Evolutionary conservation across 148 eudicot genomes (phyloP).

Genomic region (Rhododendron williamsianum): DNA sequence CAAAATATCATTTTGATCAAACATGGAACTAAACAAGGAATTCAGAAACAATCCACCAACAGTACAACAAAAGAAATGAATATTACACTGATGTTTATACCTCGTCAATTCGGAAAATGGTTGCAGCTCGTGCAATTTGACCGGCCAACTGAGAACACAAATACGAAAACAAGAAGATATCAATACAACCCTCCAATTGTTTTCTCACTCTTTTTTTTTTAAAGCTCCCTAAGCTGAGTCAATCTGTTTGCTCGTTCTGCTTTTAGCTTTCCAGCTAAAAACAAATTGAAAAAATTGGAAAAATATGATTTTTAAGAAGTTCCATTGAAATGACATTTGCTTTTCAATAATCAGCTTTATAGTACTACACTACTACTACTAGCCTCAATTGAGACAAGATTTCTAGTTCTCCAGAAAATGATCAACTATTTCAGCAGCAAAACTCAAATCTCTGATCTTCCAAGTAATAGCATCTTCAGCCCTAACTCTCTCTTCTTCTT

Average conservation of each 20-base stretch:
- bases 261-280: not conserved
- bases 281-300: not conserved
- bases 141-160: slow-evolving; percentile 67
- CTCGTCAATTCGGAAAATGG: slow-evolving; percentile 91
- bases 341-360: not conserved
- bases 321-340: not conserved
- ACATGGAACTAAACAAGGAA: not conserved
- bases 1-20: not conserved
- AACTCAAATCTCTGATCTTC: not conserved
- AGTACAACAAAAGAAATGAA: not conserved
- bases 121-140: slow-evolving; percentile 96
- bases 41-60: not conserved
- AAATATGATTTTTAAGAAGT: not conserved
- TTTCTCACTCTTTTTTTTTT: not conserved
- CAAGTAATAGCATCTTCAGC: not conserved
- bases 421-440: slow-evolving; percentile 16
- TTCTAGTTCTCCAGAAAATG: not conserved
- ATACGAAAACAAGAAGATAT: not conserved
- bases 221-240: not conserved
- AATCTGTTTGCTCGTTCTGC: not conserved
- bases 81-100: slow-evolving; percentile 22
- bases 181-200: not conserved
- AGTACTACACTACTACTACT: not conserved
- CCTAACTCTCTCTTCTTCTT: not conserved
- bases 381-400: not conserved